Conservation (phyloP, 2,329 filamentous ascomycete species). For the Spiromastix sp. region DNA sequence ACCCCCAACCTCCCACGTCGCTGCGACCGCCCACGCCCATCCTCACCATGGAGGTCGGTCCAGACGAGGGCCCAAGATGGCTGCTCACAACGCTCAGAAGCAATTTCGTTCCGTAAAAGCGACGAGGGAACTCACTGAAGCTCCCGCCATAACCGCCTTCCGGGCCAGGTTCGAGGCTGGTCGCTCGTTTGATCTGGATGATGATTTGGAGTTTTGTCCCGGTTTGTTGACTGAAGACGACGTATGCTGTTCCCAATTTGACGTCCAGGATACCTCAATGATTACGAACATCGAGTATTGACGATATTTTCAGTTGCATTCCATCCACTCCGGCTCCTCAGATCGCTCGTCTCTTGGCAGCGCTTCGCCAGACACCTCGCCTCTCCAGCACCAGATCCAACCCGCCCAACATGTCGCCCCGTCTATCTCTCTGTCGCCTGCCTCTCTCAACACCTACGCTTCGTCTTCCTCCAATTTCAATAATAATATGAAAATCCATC, state of each 20-base stretch:
- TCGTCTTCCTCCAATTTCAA: constrained; percentile 50
- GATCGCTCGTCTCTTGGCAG: constrained; percentile 93
- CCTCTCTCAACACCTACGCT: constrained; percentile 46
- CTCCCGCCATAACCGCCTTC: constrained; percentile 65
- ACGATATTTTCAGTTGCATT: constrained; percentile 57
- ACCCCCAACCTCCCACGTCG: constrained; percentile 42
- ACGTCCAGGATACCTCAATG: no score
- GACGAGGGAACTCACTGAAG: constrained; percentile 76
- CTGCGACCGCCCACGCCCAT: constrained; percentile 44
- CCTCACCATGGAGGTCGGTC: constrained; percentile 77
- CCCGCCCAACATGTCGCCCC: constrained; percentile 65
- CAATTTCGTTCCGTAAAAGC: constrained; percentile 77
- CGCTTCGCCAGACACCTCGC: constrained; percentile 84
- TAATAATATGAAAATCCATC: constrained; percentile 63
- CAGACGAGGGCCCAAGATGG: constrained; percentile 70
- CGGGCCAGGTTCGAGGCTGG: constrained; percentile 82
- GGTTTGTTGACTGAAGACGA: constrained; percentile 85
- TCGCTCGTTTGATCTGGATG: constrained; percentile 88
- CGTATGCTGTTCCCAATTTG: constrained; percentile 53
- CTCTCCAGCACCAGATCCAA: constrained; percentile 71
- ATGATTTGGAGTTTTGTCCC: constrained; percentile 93
- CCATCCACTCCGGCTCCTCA: constrained; percentile 78
- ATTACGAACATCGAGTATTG: constrained; percentile 30
- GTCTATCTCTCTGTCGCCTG: constrained; percentile 58
- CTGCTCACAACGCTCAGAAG: constrained; percentile 72